These are phyloP conservation scores for Polysphondylium violaceum DNA, from an alignment of 78 protist genomes.

Conservation along the genomic window DNA sequence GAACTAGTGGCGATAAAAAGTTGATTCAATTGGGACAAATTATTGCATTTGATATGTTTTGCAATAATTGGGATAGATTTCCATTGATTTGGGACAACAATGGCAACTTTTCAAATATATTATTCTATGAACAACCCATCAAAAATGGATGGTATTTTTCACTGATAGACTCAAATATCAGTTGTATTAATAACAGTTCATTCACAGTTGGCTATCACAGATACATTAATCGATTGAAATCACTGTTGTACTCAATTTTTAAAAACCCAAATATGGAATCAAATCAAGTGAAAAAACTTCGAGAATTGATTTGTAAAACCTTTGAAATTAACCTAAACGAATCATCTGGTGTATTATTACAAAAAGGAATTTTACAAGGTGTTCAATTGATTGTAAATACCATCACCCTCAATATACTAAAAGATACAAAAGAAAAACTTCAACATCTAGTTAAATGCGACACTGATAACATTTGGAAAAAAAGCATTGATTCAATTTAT, in stretches of 20 bases:
- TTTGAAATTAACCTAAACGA: conserved; percentile 3
- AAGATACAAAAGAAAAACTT: conserved; percentile 42
- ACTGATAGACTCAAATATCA: conserved; percentile 24
- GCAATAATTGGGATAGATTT: conserved; percentile 49
- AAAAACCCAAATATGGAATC: conserved; percentile 24
- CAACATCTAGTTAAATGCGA: conserved; percentile 10
- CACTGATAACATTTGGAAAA: conserved; percentile 36
- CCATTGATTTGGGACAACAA: conserved; percentile 31
- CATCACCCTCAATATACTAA: neutral
- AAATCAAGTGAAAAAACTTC: conserved; percentile 20
- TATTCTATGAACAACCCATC: conserved; percentile 33
- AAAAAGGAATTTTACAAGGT: conserved; percentile 29
- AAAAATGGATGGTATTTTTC: conserved; percentile 41
- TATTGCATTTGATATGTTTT: conserved; percentile 52
- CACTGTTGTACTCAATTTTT: conserved; percentile 25
- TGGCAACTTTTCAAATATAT: conserved; percentile 19
- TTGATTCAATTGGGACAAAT: conserved; percentile 47
- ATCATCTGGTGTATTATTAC: conserved; percentile 19
- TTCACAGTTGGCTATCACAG: conserved; percentile 35
- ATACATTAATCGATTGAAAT: conserved; percentile 23
- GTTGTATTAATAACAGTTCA: conserved; percentile 37
- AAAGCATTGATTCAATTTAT: conserved; percentile 35
- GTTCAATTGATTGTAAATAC: conserved; percentile 24
- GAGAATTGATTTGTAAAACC: conserved; percentile 28
- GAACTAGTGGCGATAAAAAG: conserved; percentile 42